Conservation (phyloP, 2,329 filamentous ascomycete genomes). For the Clonostachys rhizophaga region DNA sequence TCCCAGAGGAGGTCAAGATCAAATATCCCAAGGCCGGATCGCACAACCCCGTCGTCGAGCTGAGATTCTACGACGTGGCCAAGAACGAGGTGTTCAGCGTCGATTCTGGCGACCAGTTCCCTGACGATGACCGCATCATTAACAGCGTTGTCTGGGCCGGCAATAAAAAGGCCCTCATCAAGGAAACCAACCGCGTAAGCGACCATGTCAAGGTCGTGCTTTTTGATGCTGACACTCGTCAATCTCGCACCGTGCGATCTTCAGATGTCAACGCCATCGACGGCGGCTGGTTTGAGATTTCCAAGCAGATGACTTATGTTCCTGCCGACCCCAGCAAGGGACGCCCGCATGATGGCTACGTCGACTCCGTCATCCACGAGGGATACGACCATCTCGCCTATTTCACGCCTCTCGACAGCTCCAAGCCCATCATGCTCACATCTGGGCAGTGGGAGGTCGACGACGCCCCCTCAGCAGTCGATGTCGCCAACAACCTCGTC, state of each 20-base stretch:
- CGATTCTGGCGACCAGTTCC: conserved; percentile 71
- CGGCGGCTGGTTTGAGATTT: conserved; percentile 95
- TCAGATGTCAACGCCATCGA: conserved; percentile 81
- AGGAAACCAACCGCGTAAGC: conserved; percentile 91
- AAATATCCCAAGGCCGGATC: conserved; percentile 97
- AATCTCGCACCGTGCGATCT: conserved; percentile 73
- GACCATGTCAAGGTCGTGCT: conserved; percentile 85
- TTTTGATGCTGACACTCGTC: conserved; percentile 70
- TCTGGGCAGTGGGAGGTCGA: conserved; percentile 91
- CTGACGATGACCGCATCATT: conserved; percentile 79
- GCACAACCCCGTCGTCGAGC: conserved; percentile 83
- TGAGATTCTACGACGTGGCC: conserved; percentile 83
- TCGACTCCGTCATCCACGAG: conserved; percentile 84
- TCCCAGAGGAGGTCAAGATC: conserved; percentile 86
- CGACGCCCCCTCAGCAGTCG: conserved; percentile 76
- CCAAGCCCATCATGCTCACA: conserved; percentile 80
- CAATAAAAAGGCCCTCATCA: conserved; percentile 71
- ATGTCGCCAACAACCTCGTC: conserved; percentile 78
- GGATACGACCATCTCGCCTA: conserved; percentile 90
- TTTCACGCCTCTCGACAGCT: conserved; percentile 81
- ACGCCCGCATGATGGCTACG: conserved; percentile 79
- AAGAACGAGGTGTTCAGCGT: conserved; percentile 78
- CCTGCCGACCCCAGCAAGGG: conserved; percentile 77
- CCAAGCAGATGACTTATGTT: conserved; percentile 78
- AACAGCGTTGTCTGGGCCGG: conserved; percentile 92